Evolutionary conservation across 2,329 filamentous ascomycete species (phyloP), one percentile per base, ranked within the genome.

Genomic region (Fusarium poae): DNA sequence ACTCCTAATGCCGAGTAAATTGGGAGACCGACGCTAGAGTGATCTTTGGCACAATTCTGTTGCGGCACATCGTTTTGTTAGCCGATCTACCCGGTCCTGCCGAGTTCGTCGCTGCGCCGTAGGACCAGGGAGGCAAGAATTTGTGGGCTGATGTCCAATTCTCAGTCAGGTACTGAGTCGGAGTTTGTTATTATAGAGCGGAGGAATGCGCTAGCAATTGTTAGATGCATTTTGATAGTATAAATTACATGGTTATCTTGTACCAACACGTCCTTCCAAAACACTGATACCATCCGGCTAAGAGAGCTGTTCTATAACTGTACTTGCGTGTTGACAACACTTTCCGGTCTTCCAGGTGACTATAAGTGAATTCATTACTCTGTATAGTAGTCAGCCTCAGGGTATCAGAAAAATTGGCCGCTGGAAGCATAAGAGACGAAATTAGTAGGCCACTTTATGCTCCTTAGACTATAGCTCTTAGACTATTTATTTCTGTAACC

Each of bases 161-260:
- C 18, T 52, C 34, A 20, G 56, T 61, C 58, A 39, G 56, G 46
- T 7, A 62, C 40, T 42, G 29, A 35, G 32, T n/a, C 11, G 3
- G n/a, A 20, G 3, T 21, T 37, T 39, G 11, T 39, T 39, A 8
- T 20, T 39, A 39, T 39, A 39, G 35, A 39, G n/a, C 13, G n/a
- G n/a, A 12, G n/a, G 35, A 20, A 39, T 39, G 20, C 15, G 21
- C 7, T 40, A n/a, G 20, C 15, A 15, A 13, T 25, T 23, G 9
- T 40, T 40, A 6, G 6, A 27, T 15, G 5, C 5, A 20, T n/a
- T 3, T 12, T 37, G 6, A 13, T 39, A 21, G 18, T 27, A 16
- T 8, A 21, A 39, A 27, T 6, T 29, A 29, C 23, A 51, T 8
- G 18, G 12, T 39, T 39, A 21, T 13, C 35, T 39, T 39, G n/a